A percentile compares a stretch with the other conserved stretches of the same genome.
Conservation (phyloP, 352 stramenopile genomes). For the Phytophthora hibernalis region DNA sequence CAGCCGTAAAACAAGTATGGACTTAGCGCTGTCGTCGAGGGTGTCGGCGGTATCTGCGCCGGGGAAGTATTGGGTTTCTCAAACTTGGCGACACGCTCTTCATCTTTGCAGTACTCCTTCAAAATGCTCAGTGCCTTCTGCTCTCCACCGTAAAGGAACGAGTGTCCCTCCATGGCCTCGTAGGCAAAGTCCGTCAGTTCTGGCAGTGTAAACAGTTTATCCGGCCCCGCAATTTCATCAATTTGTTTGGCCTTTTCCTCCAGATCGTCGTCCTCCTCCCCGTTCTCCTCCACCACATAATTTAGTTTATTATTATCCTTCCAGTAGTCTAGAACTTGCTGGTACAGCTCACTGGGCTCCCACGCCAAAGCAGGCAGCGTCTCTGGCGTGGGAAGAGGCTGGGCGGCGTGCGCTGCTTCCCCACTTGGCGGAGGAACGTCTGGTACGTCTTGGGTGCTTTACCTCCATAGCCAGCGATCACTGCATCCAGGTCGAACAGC, state of each 20-base stretch:
- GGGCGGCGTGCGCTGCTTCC: slow-evolving; percentile 51
- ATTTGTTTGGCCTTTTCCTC: slow-evolving; percentile 31
- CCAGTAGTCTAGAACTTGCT: slow-evolving; percentile 68
- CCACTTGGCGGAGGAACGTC: slow-evolving; percentile 62
- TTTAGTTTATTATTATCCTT: slow-evolving; percentile 20
- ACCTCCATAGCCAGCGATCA: slow-evolving; percentile 60
- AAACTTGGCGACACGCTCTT: slow-evolving; percentile 92
- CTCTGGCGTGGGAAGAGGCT: slow-evolving; percentile 52
- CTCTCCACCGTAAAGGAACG: slow-evolving; percentile 78
- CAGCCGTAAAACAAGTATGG: slow-evolving; percentile 96
- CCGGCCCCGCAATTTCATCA: slow-evolving; percentile 52
- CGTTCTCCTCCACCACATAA: slow-evolving; percentile 9
- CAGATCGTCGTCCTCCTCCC: slow-evolving; percentile 21
- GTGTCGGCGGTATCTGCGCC: slow-evolving; percentile 79
- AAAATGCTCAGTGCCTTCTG: slow-evolving; percentile 69
- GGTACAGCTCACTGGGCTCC: slow-evolving; percentile 61
- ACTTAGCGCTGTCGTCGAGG: slow-evolving; percentile 94
- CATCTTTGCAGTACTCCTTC: slow-evolving; percentile 68
- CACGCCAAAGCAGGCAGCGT: slow-evolving; percentile 45
- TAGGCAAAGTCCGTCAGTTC: slow-evolving; percentile 73
- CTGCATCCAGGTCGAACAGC: slow-evolving; percentile 71
- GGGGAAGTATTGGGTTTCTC: slow-evolving; percentile 98
- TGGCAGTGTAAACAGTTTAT: slow-evolving; percentile 67
- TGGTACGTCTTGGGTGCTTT: slow-evolving; percentile 78
- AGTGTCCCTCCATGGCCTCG: slow-evolving; percentile 54